These are phyloP conservation scores for Leishmania braziliensis DNA, from an alignment of 208 protist genomes.

Conservation along the genomic window DNA sequence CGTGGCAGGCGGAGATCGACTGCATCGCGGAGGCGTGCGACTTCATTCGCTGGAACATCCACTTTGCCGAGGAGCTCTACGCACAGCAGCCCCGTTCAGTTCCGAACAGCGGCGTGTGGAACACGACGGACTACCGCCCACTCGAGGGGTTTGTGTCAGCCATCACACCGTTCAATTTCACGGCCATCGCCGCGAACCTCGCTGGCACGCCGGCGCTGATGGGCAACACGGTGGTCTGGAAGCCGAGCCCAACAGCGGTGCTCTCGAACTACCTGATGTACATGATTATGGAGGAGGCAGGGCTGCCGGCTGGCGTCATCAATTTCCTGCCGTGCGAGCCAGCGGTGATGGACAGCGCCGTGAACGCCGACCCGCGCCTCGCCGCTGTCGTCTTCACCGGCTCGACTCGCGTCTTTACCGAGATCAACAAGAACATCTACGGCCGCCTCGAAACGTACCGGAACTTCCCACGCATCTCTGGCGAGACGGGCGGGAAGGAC, in stretches of 20 bases:
- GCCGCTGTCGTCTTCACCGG: conserved; percentile 97
- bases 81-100: conserved; percentile 85
- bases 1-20: conserved; percentile 98
- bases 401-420: conserved; percentile 90
- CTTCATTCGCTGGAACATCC: conserved; percentile 96
- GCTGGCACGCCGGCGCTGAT: conserved; percentile 95
- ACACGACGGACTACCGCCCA: conserved; percentile 95
- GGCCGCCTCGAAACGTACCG: conserved; percentile 89
- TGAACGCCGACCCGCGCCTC: conserved; percentile 85
- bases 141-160: conserved; percentile 96
- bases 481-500: conserved; percentile 97
- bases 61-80: conserved; percentile 95
- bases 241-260: conserved; percentile 93
- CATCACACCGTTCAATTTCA: conserved; percentile 98
- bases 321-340: conserved; percentile 93
- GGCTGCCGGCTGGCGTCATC: conserved; percentile 96
- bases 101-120: conserved; percentile 88
- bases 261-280: conserved; percentile 94
- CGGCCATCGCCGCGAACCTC: conserved; percentile 97
- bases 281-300: conserved; percentile 95
- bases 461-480: conserved; percentile 95
- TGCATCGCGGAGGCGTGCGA: conserved; percentile 94
- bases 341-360: conserved; percentile 67
- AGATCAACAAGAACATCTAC: conserved; percentile 94
- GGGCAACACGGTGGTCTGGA: conserved; percentile 97